Evolutionary conservation across 345 rosid genomes (phyloP), one percentile per base, ranked within the genome.

Genomic region (Arabis alpina): DNA sequence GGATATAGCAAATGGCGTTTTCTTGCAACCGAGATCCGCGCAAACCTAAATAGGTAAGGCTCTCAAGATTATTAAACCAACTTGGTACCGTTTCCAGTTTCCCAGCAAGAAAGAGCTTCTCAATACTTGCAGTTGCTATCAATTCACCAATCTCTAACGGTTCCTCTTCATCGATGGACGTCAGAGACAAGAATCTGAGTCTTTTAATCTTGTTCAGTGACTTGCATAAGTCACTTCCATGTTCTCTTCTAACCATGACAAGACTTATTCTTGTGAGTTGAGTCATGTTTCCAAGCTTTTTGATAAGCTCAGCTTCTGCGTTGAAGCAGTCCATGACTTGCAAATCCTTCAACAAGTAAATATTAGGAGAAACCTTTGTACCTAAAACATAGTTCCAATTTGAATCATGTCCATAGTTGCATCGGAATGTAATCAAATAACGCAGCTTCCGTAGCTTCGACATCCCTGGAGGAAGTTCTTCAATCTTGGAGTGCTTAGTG

Each of bases 51-150:
- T 36, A 25, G 5, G 66, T 47, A 2, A 77, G 52, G 74, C 45
- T 75, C 1, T 75, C 66, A 42, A 77, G 83, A 13, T 69, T 58
- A 13, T 30, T 54, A 32, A 83, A 78, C 87, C 87, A 83, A 1
- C 14, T 54, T 6, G 84, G 80, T 16, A 80, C 70, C 16, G 41
- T 80, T 47, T 74, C 71, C 36, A 76, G 47, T 58, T 74, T 80
- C 37, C 82, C 84, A 4, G 54, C 49, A 6, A 79, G 68, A 40
- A 11, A 49, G 10, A 80, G 78, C 55, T 30, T 79, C 49, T 72
- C 71, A 27, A 83, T 75, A 24, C 61, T 50, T 10, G 72, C 53
- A 49, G 73, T 72, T 34, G 70, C 64, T 10, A 36, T 15, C 24
- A 73, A 16, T 27, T 66, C 61, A 58, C 67, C 80, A 9, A 77